Base-by-base conservation (phyloP, 2,329 filamentous ascomycete species). In the Epichloe uncinata region DNA sequence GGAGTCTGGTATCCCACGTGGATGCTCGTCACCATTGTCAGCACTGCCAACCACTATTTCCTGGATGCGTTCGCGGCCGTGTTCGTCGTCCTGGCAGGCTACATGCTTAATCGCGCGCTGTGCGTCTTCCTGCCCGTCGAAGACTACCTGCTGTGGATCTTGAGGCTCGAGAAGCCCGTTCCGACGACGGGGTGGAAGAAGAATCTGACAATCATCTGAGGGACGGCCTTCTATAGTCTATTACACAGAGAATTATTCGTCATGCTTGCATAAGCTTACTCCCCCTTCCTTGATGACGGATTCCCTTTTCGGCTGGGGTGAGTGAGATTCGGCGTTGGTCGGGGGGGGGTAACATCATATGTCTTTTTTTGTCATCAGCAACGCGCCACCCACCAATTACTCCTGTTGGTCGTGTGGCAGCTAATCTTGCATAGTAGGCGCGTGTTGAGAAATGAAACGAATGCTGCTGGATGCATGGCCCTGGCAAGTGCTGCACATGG, bases 21-120 rank as follows among this genome's bases (percentile, higher is more conserved):
- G 59, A 75, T 79, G 51, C 60, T 81, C 43, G 65, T 73, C 5
- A 73, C 72, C 20, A 82, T 82, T 55, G 72, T 82, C 34, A 75
- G 76, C 15, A 81, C 78, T 0, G 78, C 77, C 42, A 82, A 82
- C 58, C 79, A 73, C 54, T 73, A 84, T 60, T 73, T 84, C 34
- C 69, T 85, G 13, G 81, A 85, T 61, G 81, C 81, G 0, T 70
- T 82, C 11, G 81, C 78, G 1, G 81, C 81, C 0, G 72, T 75
- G 2, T 57, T 76, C n/a, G 78, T 84, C 1, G 82, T 81, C 47
- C 67, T 70, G 1, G 53, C 82, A 8, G 78, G 77, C 0, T 85
- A 79, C 74, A 54, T 64, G 51, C 67, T 66, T 56, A 74, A 74
- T 55, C 62, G 68, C 41, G 61, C 71, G 33, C 58, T 85, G 50